Percentiles rank a stretch among this genome's conserved stretches.
Conservation (phyloP, 495 filamentous ascomycete genomes). For the Neurospora hispaniola region DNA sequence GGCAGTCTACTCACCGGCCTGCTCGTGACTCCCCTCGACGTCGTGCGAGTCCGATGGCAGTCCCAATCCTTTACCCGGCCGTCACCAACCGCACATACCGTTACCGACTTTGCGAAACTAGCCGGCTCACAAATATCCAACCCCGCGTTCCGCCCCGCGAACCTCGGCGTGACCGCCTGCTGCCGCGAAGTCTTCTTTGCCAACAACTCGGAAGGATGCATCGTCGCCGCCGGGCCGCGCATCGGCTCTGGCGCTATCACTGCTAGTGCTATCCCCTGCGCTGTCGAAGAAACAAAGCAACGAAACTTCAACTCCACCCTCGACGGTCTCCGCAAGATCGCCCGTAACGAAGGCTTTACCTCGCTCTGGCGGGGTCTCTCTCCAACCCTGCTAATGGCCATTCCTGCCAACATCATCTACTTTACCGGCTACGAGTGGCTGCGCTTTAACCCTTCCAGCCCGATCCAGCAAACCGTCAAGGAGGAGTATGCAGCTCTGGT, state of each 20-base stretch:
- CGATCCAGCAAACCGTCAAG: conserved; percentile 47
- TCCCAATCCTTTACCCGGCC: conserved; percentile 52
- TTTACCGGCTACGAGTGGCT: conserved; percentile 98
- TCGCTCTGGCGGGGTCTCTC: conserved; percentile 91
- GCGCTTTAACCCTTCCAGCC: conserved; percentile 57
- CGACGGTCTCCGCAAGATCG: conserved; percentile 89
- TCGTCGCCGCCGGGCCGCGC: conserved; percentile 37
- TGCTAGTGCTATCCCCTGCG: conserved; percentile 51
- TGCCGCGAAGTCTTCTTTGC: conserved; percentile 97
- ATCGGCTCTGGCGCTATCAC: conserved; percentile 20
- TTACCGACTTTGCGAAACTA: conserved; percentile 30
- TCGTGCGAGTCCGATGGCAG: conserved; percentile 90
- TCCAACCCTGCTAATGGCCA: conserved; percentile 85
- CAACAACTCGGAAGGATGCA: conserved; percentile 73
- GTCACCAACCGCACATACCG: conserved; percentile 10
- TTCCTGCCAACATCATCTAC: conserved; percentile 95
- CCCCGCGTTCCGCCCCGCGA: conserved; percentile 51
- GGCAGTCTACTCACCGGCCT: conserved; percentile 85
- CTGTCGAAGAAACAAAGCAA: conserved; percentile 74
- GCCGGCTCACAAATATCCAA: conserved; percentile 33
- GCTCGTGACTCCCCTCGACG: conserved; percentile 89
- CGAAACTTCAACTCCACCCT: conserved; percentile 81
- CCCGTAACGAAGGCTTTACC: conserved; percentile 79
- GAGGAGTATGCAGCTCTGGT: conserved; percentile 69
- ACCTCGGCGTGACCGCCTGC: conserved; percentile 87